phyloP scores from a whole-genome alignment of 257 asterid species.

The Agastache rugosa region DNA sequence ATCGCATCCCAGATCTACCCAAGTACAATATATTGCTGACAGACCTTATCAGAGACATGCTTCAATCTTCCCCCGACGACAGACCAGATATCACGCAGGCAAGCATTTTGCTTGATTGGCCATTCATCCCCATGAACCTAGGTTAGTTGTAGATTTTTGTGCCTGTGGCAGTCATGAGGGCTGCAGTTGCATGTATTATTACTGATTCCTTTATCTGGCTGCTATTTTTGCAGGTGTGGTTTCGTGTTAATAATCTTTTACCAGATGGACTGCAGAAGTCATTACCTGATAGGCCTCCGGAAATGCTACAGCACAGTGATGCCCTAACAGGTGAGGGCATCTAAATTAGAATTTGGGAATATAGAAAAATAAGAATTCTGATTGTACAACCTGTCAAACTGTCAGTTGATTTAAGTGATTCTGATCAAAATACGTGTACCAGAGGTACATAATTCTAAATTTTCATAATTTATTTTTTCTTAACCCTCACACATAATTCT shows the following conservation, averaged over 20 bases:
- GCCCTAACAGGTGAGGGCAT: slow-evolving; percentile 58
- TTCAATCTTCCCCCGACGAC: slow-evolving; percentile 84
- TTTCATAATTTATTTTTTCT: no score
- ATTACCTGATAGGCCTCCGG: slow-evolving; percentile 83
- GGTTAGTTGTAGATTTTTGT: slow-evolving; percentile 81
- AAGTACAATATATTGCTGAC: slow-evolving; percentile 73
- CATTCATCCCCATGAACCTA: slow-evolving; percentile 83
- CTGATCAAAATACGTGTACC: slow-evolving; percentile 3
- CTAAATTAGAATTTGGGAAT: slow-evolving; percentile 30
- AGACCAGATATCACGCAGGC: slow-evolving; percentile 99
- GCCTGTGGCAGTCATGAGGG: slow-evolving; percentile 68
- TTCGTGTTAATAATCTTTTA: slow-evolving; percentile 84
- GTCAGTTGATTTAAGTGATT: slow-evolving; percentile 9
- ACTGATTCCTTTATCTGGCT: slow-evolving; percentile 37
- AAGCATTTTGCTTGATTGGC: slow-evolving; percentile 93
- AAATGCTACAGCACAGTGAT: slow-evolving; percentile 66
- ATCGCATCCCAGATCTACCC: slow-evolving; percentile 91
- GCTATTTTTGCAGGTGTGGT: slow-evolving; percentile 78
- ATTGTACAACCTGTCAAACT: background rate
- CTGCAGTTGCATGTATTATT: slow-evolving; percentile 45
- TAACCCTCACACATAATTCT: slow-evolving; percentile 1
- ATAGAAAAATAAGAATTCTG: background rate
- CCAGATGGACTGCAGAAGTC: slow-evolving; percentile 84
- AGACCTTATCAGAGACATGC: slow-evolving; percentile 81
- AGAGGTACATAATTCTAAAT: background rate